These are phyloP conservation scores for Emericellopsis cladophorae DNA, from an alignment of 2,329 filamentous ascomycete species.

Conservation along the genomic window DNA sequence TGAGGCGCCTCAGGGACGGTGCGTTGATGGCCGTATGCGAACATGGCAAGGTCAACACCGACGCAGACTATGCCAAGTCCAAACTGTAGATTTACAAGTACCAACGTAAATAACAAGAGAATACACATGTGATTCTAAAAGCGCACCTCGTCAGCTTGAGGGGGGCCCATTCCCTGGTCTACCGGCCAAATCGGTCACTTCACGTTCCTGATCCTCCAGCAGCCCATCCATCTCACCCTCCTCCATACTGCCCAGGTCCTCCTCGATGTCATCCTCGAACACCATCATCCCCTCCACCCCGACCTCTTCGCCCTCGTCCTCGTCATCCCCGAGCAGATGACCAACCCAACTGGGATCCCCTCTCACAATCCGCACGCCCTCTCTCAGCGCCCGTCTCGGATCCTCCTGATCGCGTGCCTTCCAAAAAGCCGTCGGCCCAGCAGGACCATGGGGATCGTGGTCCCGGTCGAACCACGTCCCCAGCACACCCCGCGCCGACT, in stretches of 20 bases:
- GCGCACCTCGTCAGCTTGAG: too few relatives aligned
- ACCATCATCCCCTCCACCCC: not conserved
- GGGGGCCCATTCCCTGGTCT: too few relatives aligned
- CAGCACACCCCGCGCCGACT: constrained; percentile 53
- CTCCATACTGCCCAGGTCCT: constrained; percentile 12
- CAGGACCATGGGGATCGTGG: constrained; percentile 55
- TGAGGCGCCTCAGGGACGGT: constrained; percentile 39
- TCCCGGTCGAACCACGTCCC: constrained; percentile 75
- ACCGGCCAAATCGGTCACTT: constrained; percentile 6
- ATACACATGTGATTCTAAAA: too few relatives aligned
- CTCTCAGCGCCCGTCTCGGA: constrained; percentile 1
- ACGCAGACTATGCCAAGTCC: constrained; percentile 18
- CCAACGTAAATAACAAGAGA: too few relatives aligned
- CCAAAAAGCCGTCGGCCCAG: constrained; percentile 67
- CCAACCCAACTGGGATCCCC: not conserved
- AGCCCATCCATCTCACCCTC: constrained; percentile 9
- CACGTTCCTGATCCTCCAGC: constrained; percentile 10
- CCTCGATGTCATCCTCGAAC: constrained; percentile 15
- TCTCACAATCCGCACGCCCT: constrained; percentile 7
- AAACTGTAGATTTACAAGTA: too few relatives aligned
- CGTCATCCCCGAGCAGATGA: not conserved
- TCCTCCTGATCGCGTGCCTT: constrained; percentile 32
- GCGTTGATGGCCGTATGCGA: constrained; percentile 44
- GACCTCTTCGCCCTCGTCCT: constrained; percentile 1
- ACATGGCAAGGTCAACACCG: constrained; percentile 52